A percentile compares a stretch with the other conserved stretches of the same genome.
These are phyloP conservation scores for Rhodotorula toruloides DNA, from an alignment of 768 basidiomycete genomes.

Conservation along the genomic window DNA sequence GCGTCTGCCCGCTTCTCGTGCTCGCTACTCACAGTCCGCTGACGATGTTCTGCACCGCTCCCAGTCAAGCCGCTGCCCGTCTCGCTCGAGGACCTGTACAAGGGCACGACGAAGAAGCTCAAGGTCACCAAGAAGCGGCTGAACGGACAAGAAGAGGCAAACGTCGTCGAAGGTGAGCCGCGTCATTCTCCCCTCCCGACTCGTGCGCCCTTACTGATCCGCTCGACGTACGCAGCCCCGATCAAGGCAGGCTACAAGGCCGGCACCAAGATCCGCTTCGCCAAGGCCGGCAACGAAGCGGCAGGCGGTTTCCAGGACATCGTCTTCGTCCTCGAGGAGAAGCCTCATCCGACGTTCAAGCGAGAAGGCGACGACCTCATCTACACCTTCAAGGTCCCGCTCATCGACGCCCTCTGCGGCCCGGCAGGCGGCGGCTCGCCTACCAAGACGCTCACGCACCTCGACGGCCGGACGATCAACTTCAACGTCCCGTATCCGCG, in stretches of 20 bases:
- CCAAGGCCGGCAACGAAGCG: constrained; percentile 73
- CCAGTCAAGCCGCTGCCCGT: constrained; percentile 65
- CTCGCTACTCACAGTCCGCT: not conserved
- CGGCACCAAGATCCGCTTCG: constrained; percentile 89
- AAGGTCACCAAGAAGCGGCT: constrained; percentile 72
- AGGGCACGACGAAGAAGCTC: constrained; percentile 77
- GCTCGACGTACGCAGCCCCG: no score
- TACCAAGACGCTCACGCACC: constrained; percentile 59
- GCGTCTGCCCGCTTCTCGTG: constrained; percentile 8
- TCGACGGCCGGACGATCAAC: constrained; percentile 75
- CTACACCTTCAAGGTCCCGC: constrained; percentile 59
- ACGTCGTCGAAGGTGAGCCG: constrained; percentile 72
- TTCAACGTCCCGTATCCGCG: constrained; percentile 57
- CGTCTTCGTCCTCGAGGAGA: constrained; percentile 97
- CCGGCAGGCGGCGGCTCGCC: constrained; percentile 46
- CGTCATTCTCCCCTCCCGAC: constrained; percentile 41
- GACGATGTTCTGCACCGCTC: not conserved
- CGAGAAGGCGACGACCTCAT: constrained; percentile 77
- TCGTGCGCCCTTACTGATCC: no score
- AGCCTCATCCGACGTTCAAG: constrained; percentile 64
- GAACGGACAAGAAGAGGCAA: constrained; percentile 74
- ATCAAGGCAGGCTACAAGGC: constrained; percentile 84
- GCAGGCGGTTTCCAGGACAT: constrained; percentile 62
- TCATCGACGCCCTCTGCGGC: constrained; percentile 77
- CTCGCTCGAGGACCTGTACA: constrained; percentile 77